Evolutionary conservation across 352 stramenopile species (phyloP).

Genomic region (Phytophthora rubi): DNA sequence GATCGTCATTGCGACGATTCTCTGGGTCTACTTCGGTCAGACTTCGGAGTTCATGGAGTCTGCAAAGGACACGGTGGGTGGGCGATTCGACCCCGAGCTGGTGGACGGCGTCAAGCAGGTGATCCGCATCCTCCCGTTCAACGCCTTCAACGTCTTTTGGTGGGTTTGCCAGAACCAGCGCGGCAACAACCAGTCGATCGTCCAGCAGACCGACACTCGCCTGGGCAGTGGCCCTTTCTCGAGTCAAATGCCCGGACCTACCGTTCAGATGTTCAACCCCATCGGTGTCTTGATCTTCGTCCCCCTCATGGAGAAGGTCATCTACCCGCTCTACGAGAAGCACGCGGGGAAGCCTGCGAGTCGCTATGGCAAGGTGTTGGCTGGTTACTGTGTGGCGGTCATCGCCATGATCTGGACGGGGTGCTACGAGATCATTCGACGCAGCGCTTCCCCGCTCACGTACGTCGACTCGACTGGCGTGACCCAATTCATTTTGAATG

Average conservation of each 20-base stretch:
- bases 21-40: slow-evolving; percentile 5
- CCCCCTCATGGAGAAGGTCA: slow-evolving; percentile 1
- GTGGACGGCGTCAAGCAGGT: slow-evolving; percentile 5
- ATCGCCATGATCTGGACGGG: slow-evolving; percentile 6
- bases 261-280: slow-evolving; percentile 7
- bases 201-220: slow-evolving; percentile 3
- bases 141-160: slow-evolving; percentile 7
- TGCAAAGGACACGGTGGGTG: background rate
- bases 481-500: slow-evolving; percentile 2
- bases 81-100: background rate
- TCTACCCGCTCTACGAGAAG: slow-evolving; percentile 6
- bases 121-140: slow-evolving; percentile 7
- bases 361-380: slow-evolving; percentile 4
- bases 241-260: slow-evolving; percentile 2
- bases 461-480: background rate
- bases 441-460: slow-evolving; percentile 3
- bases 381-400: background rate
- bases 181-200: slow-evolving; percentile 5
- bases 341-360: slow-evolving; percentile 1
- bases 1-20: slow-evolving; percentile 2
- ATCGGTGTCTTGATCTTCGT: slow-evolving; percentile 7
- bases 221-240: background rate
- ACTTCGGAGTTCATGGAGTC: slow-evolving; percentile 4
- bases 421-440: slow-evolving; percentile 8
- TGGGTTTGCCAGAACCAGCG: slow-evolving; percentile 5